Base-by-base conservation (phyloP, 2,329 filamentous ascomycete genomes). In the Sphaerulina musiva region DNA sequence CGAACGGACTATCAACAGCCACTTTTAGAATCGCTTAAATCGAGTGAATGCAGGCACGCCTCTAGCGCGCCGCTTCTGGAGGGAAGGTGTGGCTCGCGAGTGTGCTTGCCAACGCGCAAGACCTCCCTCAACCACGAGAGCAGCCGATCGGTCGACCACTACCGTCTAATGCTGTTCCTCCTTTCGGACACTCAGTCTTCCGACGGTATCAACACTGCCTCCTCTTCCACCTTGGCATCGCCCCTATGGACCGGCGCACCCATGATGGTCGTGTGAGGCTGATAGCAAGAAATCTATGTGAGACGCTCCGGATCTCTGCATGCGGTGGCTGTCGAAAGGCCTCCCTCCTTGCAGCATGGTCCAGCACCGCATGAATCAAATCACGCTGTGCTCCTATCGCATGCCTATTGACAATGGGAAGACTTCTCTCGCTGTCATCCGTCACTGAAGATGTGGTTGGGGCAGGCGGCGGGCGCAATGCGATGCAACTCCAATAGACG, bases 261-360 rank as follows among this genome's bases (percentile, higher is more conserved):
- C 7, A 42, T 44, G 42, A 11, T 44, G 17, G 23, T 44, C 17
- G n/a, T 42, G 20, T 26, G 6, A 26, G 20, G 42, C 42, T 44
- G 23, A 44, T 29, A 20, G 51, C 53, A 43, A 40, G 39, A 29
- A 46, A 47, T 58, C 46, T 50, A 58, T 46, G 53, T 54, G 56
- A 55, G 53, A 58, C 56, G 44, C 9, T 38, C 26, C 43, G 48
- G 48, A 10, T 41, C 48, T 48, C 12, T 38, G 34, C 34, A 38
- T 11, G 10, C 34, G 14, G 48, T 51, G 48, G 48, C 48, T 39
- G 48, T 45, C 11, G 42, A 32, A 32, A 45, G 32, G 48, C 10
- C 31, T 36, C 38, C 49, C 48, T 54, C 54, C 56, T 56, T 59
- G 54, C 56, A 48, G 50, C 46, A 47, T 26, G 48, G 26, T 29